These are phyloP conservation scores for Apiosordaria backusii DNA, from an alignment of 495 filamentous ascomycete genomes.

Conservation along the genomic window DNA sequence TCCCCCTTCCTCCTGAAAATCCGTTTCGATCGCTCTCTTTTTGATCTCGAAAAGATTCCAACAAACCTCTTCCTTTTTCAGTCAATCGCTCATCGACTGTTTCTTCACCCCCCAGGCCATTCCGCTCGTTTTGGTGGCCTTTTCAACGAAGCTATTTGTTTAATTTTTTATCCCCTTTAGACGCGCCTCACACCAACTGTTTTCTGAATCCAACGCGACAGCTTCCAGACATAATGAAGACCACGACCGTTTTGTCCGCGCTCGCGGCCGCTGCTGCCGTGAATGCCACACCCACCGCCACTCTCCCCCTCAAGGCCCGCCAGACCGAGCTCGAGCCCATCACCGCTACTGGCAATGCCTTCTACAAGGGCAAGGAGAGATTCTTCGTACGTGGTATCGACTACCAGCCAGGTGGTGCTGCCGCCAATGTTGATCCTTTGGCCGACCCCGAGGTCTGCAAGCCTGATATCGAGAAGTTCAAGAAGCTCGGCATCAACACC, in stretches of 20 bases:
- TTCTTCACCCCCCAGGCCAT: conserved; percentile 16
- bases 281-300: conserved; percentile 51
- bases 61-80: conserved; percentile 12
- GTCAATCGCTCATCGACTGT: conserved; percentile 22
- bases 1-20: conserved; percentile 5
- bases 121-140: conserved; percentile 27
- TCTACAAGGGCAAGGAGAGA: conserved; percentile 76
- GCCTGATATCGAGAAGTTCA: conserved; percentile 82
- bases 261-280: conserved; percentile 55
- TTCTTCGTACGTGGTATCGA: conserved; percentile 97
- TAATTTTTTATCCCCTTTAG: conserved; percentile 15
- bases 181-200: not conserved
- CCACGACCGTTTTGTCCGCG: conserved; percentile 43
- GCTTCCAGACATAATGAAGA: conserved; percentile 54
- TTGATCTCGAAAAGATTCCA: conserved; percentile 3
- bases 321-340: conserved; percentile 36
- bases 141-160: conserved; percentile 21
- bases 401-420: conserved; percentile 89
- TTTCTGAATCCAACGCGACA: not conserved
- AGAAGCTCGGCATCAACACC: conserved; percentile 83
- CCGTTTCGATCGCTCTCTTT: not conserved
- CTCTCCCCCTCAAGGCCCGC: conserved; percentile 55
- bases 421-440: conserved; percentile 69
- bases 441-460: conserved; percentile 67
- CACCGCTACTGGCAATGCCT: conserved; percentile 56